Percentiles rank a stretch among this genome's conserved stretches.
These are phyloP conservation scores for Beauveria brongniartii DNA, from an alignment of 2,329 filamentous ascomycete genomes.

Conservation along the genomic window DNA sequence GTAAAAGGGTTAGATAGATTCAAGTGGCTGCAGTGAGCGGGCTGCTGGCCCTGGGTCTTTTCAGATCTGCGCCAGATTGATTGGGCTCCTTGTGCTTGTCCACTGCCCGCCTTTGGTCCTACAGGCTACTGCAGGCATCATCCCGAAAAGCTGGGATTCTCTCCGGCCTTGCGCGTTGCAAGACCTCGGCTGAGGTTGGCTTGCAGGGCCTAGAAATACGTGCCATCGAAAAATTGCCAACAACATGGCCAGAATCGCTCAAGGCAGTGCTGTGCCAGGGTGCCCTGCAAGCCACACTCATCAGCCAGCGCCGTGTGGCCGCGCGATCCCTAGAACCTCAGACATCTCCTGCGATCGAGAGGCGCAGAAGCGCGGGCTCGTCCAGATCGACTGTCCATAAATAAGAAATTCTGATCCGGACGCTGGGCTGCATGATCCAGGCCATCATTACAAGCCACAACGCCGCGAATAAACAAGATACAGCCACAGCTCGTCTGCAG, in stretches of 20 bases:
- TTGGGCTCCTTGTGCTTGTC: neutral
- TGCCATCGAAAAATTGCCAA: too few relatives aligned
- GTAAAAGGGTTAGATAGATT: neutral
- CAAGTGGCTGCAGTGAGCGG: conserved; percentile 1
- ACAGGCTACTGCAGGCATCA: neutral
- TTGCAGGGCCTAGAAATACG: too few relatives aligned
- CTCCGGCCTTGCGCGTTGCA: neutral
- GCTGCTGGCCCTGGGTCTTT: neutral
- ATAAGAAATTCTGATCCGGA: neutral
- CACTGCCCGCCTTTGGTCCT: neutral
- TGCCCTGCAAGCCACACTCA: neutral
- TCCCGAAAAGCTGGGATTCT: conserved; percentile 3
- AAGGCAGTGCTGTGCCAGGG: too few relatives aligned
- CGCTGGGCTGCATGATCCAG: neutral
- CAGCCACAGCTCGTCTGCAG: neutral
- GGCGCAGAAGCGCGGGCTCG: neutral
- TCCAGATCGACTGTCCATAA: neutral
- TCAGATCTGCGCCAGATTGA: conserved; percentile 10
- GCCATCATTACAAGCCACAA: neutral
- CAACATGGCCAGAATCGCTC: too few relatives aligned
- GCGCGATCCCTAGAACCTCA: neutral
- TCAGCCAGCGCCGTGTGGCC: neutral
- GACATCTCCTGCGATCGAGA: neutral
- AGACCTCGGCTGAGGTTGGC: too few relatives aligned
- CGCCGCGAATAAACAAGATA: conserved; percentile 1